Percentiles rank a stretch among this genome's conserved stretches.
These are phyloP conservation scores for Fusarium siculi DNA, from an alignment of 2,329 filamentous ascomycete genomes.

Conservation along the genomic window DNA sequence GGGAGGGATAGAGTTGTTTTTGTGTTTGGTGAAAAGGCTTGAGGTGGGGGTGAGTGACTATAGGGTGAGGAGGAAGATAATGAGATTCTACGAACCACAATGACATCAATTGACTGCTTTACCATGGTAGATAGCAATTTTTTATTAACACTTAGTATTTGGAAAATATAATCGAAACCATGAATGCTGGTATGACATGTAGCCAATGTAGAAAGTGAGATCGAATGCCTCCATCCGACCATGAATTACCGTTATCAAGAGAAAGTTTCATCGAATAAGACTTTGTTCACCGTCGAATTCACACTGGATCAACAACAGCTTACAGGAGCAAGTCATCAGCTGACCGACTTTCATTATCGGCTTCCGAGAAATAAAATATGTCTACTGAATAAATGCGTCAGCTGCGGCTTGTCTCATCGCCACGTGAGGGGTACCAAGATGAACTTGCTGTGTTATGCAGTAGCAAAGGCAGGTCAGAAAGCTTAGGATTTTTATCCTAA, in stretches of 20 bases:
- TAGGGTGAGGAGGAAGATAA: background rate
- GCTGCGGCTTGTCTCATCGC: background rate
- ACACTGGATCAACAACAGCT: background rate
- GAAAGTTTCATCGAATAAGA: no score
- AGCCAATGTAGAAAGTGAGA: background rate
- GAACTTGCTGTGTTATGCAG: background rate
- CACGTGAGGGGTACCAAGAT: background rate
- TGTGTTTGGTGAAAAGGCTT: no score
- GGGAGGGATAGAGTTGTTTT: no score
- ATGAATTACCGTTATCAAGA: no score
- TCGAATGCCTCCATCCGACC: background rate
- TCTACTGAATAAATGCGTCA: background rate
- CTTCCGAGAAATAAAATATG: background rate
- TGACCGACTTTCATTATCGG: background rate
- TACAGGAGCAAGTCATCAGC: accelerated
- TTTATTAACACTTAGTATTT: background rate
- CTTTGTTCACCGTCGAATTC: no score
- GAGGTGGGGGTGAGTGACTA: no score
- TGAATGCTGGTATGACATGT: background rate
- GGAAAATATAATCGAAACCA: background rate
- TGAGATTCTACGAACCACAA: background rate
- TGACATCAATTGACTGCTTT: background rate
- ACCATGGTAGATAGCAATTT: no score
- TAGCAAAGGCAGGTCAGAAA: background rate
- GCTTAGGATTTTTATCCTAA: background rate